A percentile compares a stretch with the other conserved stretches of the same genome.
Evolutionary conservation across 2,329 filamentous ascomycete genomes (phyloP).

Genomic region (Monilinia polystroma): DNA sequence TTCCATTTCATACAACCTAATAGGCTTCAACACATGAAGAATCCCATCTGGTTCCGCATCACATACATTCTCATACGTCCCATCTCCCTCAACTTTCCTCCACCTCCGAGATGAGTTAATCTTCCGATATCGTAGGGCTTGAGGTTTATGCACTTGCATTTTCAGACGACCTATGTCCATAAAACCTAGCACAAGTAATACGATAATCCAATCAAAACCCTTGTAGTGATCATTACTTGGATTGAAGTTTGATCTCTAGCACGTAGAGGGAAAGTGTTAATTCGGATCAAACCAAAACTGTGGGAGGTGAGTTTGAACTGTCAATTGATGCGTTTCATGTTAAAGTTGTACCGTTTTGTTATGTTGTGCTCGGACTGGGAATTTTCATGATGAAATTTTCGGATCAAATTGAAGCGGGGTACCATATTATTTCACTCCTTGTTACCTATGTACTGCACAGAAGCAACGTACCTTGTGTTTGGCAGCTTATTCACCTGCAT

Average conservation of each 20-base stretch:
- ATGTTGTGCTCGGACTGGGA: background rate
- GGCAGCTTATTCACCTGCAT: too few species aligned
- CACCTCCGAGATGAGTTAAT: background rate
- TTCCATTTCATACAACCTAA: background rate
- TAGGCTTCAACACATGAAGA: background rate
- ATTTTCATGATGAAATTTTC: background rate
- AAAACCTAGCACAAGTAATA: too few species aligned
- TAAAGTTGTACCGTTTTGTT: background rate
- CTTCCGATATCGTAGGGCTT: background rate
- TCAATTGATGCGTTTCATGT: background rate
- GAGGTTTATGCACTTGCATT: background rate
- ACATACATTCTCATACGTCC: constrained; percentile 2
- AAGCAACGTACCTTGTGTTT: too few species aligned
- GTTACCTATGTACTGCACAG: too few species aligned
- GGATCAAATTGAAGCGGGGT: background rate
- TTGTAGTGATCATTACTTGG: too few species aligned
- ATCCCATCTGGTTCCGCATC: background rate
- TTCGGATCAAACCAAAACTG: constrained; percentile 1
- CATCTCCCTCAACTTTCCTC: background rate
- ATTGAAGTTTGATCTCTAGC: too few species aligned
- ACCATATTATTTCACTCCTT: too few species aligned
- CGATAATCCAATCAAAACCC: too few species aligned
- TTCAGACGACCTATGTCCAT: too few species aligned
- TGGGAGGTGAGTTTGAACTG: constrained; percentile 4
- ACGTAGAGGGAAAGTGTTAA: background rate